phyloP scores from a whole-genome alignment of 306 rosid species.

The Castanea sativa region DNA sequence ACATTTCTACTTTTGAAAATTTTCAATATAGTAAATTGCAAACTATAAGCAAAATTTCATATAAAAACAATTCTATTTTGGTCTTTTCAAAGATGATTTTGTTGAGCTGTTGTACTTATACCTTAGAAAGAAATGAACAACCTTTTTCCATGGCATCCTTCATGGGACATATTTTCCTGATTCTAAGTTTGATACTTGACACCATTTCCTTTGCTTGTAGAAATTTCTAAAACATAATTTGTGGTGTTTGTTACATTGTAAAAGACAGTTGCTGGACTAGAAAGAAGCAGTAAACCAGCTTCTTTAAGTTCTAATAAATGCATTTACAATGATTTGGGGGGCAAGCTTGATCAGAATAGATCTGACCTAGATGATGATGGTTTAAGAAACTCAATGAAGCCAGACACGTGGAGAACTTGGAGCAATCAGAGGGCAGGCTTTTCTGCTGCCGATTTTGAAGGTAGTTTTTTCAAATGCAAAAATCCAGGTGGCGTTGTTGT shows the following conservation, averaged over 20 bases:
- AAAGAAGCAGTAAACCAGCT: constrained; percentile 37
- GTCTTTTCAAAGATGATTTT: not conserved
- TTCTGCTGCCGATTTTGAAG: constrained; percentile 52
- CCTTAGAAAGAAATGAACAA: constrained; percentile 16
- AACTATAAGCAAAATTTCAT: constrained; percentile 7
- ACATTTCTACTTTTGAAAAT: not conserved
- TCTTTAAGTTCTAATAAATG: constrained; percentile 32
- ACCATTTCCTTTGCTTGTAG: constrained; percentile 20
- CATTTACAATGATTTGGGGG: constrained; percentile 27
- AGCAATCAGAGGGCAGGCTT: constrained; percentile 53
- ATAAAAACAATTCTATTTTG: not conserved
- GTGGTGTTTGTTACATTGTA: constrained; percentile 44
- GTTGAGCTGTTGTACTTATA: not conserved
- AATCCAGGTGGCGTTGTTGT: constrained; percentile 5
- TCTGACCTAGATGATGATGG: constrained; percentile 36
- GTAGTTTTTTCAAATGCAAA: constrained; percentile 31
- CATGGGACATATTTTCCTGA: not conserved
- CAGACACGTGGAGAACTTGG: constrained; percentile 74
- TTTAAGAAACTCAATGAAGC: constrained; percentile 33
- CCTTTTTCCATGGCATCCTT: not conserved
- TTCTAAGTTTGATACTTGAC: constrained; percentile 14
- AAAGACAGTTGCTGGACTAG: constrained; percentile 54
- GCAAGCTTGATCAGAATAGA: constrained; percentile 29
- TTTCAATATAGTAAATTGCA: constrained; percentile 2
- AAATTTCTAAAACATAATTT: constrained; percentile 36